Evolutionary conservation across 139 green algal genomes (phyloP), one percentile per base, ranked within the genome.

Genomic region (Medakamo hakoo): DNA sequence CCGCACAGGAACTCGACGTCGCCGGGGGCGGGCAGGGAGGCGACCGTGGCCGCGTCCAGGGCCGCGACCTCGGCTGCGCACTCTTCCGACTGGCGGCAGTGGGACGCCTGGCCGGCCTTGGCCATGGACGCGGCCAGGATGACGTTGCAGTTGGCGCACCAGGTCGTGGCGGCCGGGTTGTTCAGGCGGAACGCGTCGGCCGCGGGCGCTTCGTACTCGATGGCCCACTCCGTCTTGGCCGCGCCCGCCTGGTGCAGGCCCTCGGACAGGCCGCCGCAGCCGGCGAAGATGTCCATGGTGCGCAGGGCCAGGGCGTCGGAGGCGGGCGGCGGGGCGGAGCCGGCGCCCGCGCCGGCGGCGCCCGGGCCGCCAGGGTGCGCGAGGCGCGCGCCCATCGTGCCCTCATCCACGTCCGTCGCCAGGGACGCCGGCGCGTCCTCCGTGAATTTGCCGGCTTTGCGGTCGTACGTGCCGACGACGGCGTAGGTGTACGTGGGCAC

Each of bases 261-360:
- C 76, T 96, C 91, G 3, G 78, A 89, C 58, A 97, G 80, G 14
- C 91, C 91, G 2, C 91, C 91, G 68, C 89, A 97, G 29, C 87
- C 91, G 1, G 91, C 91, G 84, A 97, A 97, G 64, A 97, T 96
- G 78, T 97, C 91, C 85, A 97, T 77, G 4, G 88, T 93, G 4
- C 28, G 57, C 57, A 93, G 72, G 4, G 73, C 58, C 16, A 81
- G 58, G 64, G 66, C 68, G 28, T 86, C 72, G 21, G 4, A 28
- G 25, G 60, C 18, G n/a, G 26, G 5, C 48, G 3, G 25, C 23
- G 30, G 59, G 29, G 58, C 23, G 18, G 29, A 20, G 28, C 28
- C 4, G 4, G 59, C 59, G 59, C 19, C 3, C 4, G 2, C 19
- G 27, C 22, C 4, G 27, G 60, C 57, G 25, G 27, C 23, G 28